Evolutionary conservation across 192 early-diverging fungal genomes (phyloP).

Genomic region (Backusella psychrophila): DNA sequence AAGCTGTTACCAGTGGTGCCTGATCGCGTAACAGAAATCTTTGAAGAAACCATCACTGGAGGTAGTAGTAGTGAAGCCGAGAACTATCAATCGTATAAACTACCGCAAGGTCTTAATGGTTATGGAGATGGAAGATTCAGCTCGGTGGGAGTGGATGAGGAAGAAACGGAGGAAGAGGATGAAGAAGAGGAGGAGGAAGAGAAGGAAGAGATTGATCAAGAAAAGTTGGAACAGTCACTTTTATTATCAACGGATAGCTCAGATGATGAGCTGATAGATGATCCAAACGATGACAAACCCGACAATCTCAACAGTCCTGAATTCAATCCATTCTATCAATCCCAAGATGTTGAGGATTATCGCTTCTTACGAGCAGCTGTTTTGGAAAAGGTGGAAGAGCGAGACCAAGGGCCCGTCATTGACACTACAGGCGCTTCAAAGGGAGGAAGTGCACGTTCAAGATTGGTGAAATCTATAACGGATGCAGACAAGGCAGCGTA

Average conservation of each 20-base stretch:
- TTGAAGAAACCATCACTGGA: not conserved
- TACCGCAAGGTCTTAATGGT: not conserved
- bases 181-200: not conserved
- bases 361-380: conserved; percentile 41
- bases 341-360: conserved; percentile 44
- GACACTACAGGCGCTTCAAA: not conserved
- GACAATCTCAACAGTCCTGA: conserved; percentile 3
- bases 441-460: conserved; percentile 71
- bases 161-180: not conserved
- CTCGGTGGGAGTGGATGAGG: not conserved
- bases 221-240: not conserved
- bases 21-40: not conserved
- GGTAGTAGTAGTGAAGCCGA: not conserved
- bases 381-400: conserved; percentile 10
- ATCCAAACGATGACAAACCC: not conserved
- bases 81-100: not conserved
- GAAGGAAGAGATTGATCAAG: conserved; percentile 3
- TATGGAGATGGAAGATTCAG: not conserved
- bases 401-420: not conserved
- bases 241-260: conserved; percentile 3
- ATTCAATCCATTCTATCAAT: conserved; percentile 33
- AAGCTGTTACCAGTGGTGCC: not conserved
- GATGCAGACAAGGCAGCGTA: conserved; percentile 60
- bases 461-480: conserved; percentile 65
- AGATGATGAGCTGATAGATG: conserved; percentile 9